phyloP scores from a whole-genome alignment of 208 protist species.

The Porcisia deanei region DNA sequence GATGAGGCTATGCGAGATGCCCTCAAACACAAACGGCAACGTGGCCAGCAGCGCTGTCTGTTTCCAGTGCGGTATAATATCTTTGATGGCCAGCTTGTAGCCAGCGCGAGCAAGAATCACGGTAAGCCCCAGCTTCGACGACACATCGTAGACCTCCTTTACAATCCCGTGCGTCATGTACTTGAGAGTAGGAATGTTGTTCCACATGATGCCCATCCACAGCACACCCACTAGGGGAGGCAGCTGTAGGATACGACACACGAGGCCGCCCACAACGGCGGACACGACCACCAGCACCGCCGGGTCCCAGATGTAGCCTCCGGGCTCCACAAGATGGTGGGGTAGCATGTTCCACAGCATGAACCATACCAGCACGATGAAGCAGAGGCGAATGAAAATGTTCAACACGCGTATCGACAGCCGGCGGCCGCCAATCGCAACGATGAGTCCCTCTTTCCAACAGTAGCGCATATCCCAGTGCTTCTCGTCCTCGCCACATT shows the following conservation, averaged over 20 bases:
- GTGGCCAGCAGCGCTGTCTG: slow-evolving; percentile 62
- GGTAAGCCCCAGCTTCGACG: slow-evolving; percentile 67
- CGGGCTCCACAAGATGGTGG: slow-evolving; percentile 53
- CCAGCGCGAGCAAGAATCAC: slow-evolving; percentile 77
- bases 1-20: slow-evolving; percentile 68
- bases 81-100: slow-evolving; percentile 67
- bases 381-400: slow-evolving; percentile 59
- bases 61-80: slow-evolving; percentile 73
- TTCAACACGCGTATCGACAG: slow-evolving; percentile 55
- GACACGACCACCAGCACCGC: slow-evolving; percentile 62
- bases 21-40: slow-evolving; percentile 68
- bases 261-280: slow-evolving; percentile 57
- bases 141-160: slow-evolving; percentile 53
- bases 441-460: slow-evolving; percentile 42
- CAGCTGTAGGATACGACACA: slow-evolving; percentile 77
- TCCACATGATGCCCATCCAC: slow-evolving; percentile 83
- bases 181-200: slow-evolving; percentile 67
- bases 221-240: slow-evolving; percentile 80
- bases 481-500: slow-evolving; percentile 40
- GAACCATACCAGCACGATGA: slow-evolving; percentile 73
- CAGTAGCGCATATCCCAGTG: slow-evolving; percentile 50
- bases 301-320: slow-evolving; percentile 81
- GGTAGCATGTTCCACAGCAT: slow-evolving; percentile 71
- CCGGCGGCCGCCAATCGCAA: slow-evolving; percentile 55
- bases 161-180: slow-evolving; percentile 70